A percentile compares a stretch with the other conserved stretches of the same genome.
Conservation (phyloP, 73 alveolate species). For the Paramecium sonneborni region DNA sequence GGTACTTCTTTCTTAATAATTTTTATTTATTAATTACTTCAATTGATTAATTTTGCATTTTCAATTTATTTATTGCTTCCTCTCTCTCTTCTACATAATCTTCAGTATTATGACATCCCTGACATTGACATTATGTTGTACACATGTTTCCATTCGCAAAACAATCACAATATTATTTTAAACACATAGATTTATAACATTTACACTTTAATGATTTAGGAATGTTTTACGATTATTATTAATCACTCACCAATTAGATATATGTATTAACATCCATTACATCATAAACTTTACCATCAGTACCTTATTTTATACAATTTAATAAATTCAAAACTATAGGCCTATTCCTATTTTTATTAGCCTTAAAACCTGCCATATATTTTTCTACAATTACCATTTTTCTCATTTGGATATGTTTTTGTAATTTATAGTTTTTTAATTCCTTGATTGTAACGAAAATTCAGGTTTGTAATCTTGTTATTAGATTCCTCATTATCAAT, state of each 20-base stretch:
- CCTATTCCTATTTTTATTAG: background rate
- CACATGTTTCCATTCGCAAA: slow-evolving; percentile 35
- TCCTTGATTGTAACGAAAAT: background rate
- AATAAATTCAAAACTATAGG: background rate
- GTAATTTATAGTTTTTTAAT: slow-evolving; percentile 22
- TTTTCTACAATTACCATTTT: background rate
- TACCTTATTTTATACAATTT: background rate
- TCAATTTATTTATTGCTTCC: background rate
- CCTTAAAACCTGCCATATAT: background rate
- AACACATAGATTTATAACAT: background rate
- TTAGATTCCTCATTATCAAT: background rate
- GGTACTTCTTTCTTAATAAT: background rate
- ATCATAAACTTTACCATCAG: background rate
- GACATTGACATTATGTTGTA: background rate
- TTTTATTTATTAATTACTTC: background rate
- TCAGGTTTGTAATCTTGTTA: background rate
- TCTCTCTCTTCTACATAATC: background rate
- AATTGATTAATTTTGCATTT: background rate
- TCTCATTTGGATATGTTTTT: background rate
- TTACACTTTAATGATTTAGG: background rate
- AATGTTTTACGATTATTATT: background rate
- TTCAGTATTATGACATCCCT: background rate
- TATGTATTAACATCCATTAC: background rate
- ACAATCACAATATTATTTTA: slow-evolving; percentile 44
- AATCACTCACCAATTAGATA: background rate